phyloP scores from a whole-genome alignment of 345 rosid genomes.

The Odontarrhena argentea region DNA sequence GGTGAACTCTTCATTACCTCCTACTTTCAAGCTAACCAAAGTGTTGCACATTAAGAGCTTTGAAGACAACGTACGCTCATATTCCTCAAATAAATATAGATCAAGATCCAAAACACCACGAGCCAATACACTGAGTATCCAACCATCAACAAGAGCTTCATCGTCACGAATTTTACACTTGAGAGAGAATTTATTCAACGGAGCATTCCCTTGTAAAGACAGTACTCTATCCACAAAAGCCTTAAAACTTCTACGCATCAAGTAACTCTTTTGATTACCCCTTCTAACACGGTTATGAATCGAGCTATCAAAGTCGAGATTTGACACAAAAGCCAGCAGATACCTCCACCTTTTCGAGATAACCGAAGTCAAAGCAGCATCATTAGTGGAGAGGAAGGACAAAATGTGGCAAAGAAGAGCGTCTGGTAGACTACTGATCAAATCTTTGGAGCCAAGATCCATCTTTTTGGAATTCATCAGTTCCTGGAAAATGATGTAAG shows the following conservation, averaged over 20 bases:
- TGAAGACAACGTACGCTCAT: not conserved
- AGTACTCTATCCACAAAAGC: conserved; percentile 23
- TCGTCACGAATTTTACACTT: conserved; percentile 15
- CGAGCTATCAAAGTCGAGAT: conserved; percentile 12
- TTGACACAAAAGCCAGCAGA: conserved; percentile 25
- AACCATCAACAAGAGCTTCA: conserved; percentile 16
- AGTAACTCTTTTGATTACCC: conserved; percentile 2
- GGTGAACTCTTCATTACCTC: not conserved
- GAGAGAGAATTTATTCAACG: conserved; percentile 19
- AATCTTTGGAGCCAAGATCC: conserved; percentile 10
- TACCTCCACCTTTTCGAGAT: conserved; percentile 20
- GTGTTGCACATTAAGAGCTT: not conserved
- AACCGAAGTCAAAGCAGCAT: conserved; percentile 31
- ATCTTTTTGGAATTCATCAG: conserved; percentile 9
- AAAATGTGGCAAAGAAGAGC: conserved; percentile 12
- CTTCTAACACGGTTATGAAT: not conserved
- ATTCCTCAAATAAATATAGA: not conserved
- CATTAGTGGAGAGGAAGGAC: conserved; percentile 35
- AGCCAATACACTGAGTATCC: not conserved
- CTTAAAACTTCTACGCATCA: conserved; percentile 17
- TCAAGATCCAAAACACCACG: conserved; percentile 10
- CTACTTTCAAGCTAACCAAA: not conserved
- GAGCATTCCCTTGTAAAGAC: conserved; percentile 33
- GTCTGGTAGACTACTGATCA: conserved; percentile 26
- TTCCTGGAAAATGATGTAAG: no score